A percentile compares a stretch with the other conserved stretches of the same genome.
phyloP scores from a whole-genome alignment of 768 basidiomycete genomes.

The Hericium alpestre region DNA sequence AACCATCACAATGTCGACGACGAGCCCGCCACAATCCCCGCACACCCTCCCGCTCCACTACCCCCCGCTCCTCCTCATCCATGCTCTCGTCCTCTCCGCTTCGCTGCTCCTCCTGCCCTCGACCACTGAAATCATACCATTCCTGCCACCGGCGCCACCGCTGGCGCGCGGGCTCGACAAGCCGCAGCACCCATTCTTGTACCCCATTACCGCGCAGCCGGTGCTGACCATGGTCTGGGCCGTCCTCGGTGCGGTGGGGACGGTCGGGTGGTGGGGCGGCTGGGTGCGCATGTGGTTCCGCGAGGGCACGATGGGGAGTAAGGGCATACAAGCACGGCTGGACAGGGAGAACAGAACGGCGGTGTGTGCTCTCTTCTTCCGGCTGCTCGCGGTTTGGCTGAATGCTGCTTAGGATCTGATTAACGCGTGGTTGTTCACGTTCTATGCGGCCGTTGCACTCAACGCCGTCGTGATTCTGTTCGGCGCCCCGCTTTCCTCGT shows the following conservation, averaged over 20 bases:
- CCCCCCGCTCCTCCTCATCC: slow-evolving; percentile 20
- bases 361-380: slow-evolving; percentile 22
- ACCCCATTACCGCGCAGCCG: slow-evolving; percentile 52
- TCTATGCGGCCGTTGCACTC: slow-evolving; percentile 35
- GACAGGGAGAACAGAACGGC: slow-evolving; percentile 27
- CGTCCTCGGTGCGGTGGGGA: slow-evolving; percentile 38
- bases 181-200: slow-evolving; percentile 64
- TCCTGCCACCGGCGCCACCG: slow-evolving; percentile 1
- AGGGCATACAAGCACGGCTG: slow-evolving; percentile 30
- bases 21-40: neutral
- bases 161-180: slow-evolving; percentile 29
- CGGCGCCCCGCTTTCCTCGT: slow-evolving; percentile 65
- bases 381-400: neutral
- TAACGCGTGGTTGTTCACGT: slow-evolving; percentile 43
- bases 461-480: slow-evolving; percentile 50
- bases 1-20: neutral
- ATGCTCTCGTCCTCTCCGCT: slow-evolving; percentile 26
- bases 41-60: slow-evolving; percentile 2
- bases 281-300: slow-evolving; percentile 53
- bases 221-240: slow-evolving; percentile 47
- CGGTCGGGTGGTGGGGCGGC: slow-evolving; percentile 66
- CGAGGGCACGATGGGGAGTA: slow-evolving; percentile 32
- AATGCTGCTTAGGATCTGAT: slow-evolving; percentile 33
- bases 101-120: neutral
- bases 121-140: neutral